A percentile compares a stretch with the other conserved stretches of the same genome.
Conservation (phyloP, 371 early-diverging fungal genomes). For the Apophysomyces ossiformis region DNA sequence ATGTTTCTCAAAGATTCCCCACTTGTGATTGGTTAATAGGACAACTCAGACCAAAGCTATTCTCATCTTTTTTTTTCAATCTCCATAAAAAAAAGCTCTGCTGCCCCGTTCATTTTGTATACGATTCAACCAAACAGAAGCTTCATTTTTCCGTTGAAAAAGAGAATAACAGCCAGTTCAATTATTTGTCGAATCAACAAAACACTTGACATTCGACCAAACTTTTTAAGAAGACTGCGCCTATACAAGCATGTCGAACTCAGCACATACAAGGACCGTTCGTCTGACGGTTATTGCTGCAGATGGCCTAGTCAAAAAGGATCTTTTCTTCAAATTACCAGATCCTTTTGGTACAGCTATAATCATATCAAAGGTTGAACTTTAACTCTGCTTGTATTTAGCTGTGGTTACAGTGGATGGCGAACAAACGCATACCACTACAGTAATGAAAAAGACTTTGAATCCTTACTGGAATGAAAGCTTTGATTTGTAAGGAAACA, state of each 20-base stretch:
- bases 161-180: too few species aligned
- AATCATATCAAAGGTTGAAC: slow-evolving; percentile 33
- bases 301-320: slow-evolving; percentile 89
- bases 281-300: slow-evolving; percentile 85
- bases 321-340: slow-evolving; percentile 72
- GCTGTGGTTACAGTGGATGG: slow-evolving; percentile 91
- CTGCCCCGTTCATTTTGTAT: too few species aligned
- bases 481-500: slow-evolving; percentile 61
- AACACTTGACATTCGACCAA: too few species aligned
- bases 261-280: slow-evolving; percentile 41
- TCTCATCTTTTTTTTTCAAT: too few species aligned
- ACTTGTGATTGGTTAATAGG: too few species aligned
- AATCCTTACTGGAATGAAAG: slow-evolving; percentile 87
- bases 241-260: slow-evolving; percentile 31
- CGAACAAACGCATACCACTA: slow-evolving; percentile 81
- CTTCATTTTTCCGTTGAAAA: too few species aligned
- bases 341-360: slow-evolving; percentile 61
- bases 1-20: too few species aligned
- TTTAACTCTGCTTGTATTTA: slow-evolving; percentile 10
- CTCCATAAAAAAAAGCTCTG: too few species aligned
- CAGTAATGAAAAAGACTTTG: slow-evolving; percentile 75
- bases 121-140: too few species aligned
- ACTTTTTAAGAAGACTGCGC: background rate
- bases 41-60: too few species aligned
- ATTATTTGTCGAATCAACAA: too few species aligned